Percentiles rank a stretch among this genome's conserved stretches.
Conservation (phyloP, 805 yeast genomes). For the Lachancea nothofagi region DNA sequence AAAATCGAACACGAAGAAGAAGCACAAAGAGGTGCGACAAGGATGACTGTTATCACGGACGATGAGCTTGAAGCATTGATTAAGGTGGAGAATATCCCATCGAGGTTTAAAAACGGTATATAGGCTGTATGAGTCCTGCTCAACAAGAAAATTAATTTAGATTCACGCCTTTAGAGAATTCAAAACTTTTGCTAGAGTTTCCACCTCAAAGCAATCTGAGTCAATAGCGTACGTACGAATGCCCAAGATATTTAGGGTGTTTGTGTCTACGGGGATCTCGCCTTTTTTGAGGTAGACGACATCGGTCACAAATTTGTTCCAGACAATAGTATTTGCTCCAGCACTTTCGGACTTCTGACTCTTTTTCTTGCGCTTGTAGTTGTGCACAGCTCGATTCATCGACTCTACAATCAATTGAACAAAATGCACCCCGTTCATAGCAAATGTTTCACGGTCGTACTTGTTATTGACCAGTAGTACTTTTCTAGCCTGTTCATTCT, state of each 20-base stretch:
- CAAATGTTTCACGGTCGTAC: slow-evolving; percentile 73
- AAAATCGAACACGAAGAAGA: slow-evolving; percentile 60
- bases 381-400: slow-evolving; percentile 22
- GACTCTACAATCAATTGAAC: slow-evolving; percentile 44
- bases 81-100: slow-evolving; percentile 35
- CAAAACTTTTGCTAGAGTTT: slow-evolving; percentile 16
- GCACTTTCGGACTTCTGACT: slow-evolving; percentile 1
- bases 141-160: too few species aligned
- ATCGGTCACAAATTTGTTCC: slow-evolving; percentile 56
- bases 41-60: slow-evolving; percentile 35
- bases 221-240: slow-evolving; percentile 39
- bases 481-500: slow-evolving; percentile 33
- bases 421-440: slow-evolving; percentile 56
- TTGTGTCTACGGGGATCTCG: slow-evolving; percentile 46
- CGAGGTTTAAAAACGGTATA: slow-evolving; percentile 31
- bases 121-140: not conserved
- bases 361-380: slow-evolving; percentile 18
- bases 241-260: slow-evolving; percentile 37
- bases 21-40: slow-evolving; percentile 33
- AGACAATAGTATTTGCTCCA: slow-evolving; percentile 19
- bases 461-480: slow-evolving; percentile 69
- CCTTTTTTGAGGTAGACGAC: slow-evolving; percentile 49
- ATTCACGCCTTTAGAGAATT: not conserved
- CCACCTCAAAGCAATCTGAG: slow-evolving; percentile 22
- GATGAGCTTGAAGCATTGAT: slow-evolving; percentile 39